Base-by-base conservation (phyloP, 2,329 filamentous ascomycete species). In the Metarhizium rileyi region DNA sequence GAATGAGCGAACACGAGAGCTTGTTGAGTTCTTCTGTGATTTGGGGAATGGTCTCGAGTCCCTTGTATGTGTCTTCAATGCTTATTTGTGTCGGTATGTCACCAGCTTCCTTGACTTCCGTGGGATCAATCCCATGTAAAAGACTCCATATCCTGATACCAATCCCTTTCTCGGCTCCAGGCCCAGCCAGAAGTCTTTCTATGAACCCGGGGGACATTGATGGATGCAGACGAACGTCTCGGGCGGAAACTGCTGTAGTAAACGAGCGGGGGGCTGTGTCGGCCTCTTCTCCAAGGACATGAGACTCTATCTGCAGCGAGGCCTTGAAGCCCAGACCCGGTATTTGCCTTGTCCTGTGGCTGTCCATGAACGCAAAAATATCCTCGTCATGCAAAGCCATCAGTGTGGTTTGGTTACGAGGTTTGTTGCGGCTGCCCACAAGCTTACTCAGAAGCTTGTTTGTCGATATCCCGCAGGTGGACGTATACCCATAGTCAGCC, bases 21-120 rank as follows among this genome's bases (percentile, higher is more conserved):
- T 78, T 75, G n/a, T 71, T 66, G 38, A 96, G 71, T 66, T 94
- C 84, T 54, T 78, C 79, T 40, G 72, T 68, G 27, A 94, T 80
- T 51, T 83, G 76, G 1, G 78, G 65, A 47, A 84, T 63, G 0
- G 75, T 81, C 56, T 85, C 78, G 1, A 95, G 71, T 16, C 82
- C 80, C 23, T 80, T 76, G 63, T 95, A 97, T 16, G 89, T 93
- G 66, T 97, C 90, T 63, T 97, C 91, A 55, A 97, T 93, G 64
- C 88, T 93, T 62, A 97, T 94, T 65, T 96, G 90, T 1, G 81
- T 82, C 0, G 91, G 91, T 1, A 94, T 67, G 42, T 82, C 78
- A 56, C 79, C 80, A 2, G 82, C 85, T 54, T 82, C 75, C 46
- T 82, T 81, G 18, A 97, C 89, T 51, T 87, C 82, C 1, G 77